Base-by-base conservation (phyloP, 2,329 filamentous ascomycete genomes). In the Sporothrix protearum region DNA sequence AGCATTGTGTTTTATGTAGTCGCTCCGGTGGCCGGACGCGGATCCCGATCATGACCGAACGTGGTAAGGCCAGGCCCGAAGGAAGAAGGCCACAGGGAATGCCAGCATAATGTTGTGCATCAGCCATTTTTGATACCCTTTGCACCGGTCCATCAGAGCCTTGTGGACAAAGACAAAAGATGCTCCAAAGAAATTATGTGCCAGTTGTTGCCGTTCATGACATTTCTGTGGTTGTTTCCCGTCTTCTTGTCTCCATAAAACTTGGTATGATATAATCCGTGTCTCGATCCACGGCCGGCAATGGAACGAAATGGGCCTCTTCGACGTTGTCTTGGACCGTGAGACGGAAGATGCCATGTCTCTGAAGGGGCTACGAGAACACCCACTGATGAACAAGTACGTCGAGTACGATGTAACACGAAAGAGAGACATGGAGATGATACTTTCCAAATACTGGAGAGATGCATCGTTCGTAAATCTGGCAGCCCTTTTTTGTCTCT, bases 1-100 rank as follows among this genome's bases (percentile, higher is more conserved):
- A n/a, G n/a, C n/a, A n/a, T n/a, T n/a, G n/a, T n/a, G n/a, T n/a
- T n/a, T n/a, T n/a, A n/a, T n/a, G n/a, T n/a, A n/a, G n/a, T n/a
- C n/a, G 36, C 22, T 64, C 59, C 59, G 59, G 59, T 63, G 22
- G 59, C 59, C 59, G 36, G 59, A 64, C 59, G 22, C 59, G 36
- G 59, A 64, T 45, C 59, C 45, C 22, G 22, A 28, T 36, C 59
- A 45, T 16, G 59, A 28, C 59, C 59, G 59, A 64, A n/a, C 36
- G 36, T 45, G 30, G 53, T 28, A 33, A 42, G 39, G 39, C 39
- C 39, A 45, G 42, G 3, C 10, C 10, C 2, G 39, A 45, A 36
- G 33, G 33, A 36, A 36, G 4, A 36, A 39, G 57, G 57, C 33
- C 25, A 25, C 33, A 61, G 19, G 57, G 53, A 33, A 30, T 6